Evolutionary conservation across 1,139 yeast species (phyloP), one percentile per base, ranked within the genome.

Genomic region (Wickerhamomyces sp.): DNA sequence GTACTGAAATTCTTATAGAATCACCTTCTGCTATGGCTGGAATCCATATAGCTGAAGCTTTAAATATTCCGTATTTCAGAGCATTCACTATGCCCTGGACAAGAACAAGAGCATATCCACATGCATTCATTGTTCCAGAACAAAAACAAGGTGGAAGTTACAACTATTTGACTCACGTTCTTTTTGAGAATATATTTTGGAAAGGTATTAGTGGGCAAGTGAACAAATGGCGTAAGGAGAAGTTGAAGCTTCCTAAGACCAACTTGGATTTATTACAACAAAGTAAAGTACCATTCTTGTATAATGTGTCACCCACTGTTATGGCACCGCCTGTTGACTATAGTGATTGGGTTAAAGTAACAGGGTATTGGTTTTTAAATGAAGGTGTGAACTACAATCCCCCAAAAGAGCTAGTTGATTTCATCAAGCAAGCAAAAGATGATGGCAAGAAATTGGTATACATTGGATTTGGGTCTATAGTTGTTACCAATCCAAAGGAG

Each of bases 61-160:
- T 90, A 42, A 77, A 80, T 15, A 84, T 90, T 38, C 96, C 97
- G 0, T 90, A 90, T 57, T 85, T 86, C 68, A 70, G 97, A 52
- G 97, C 97, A 0, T 92, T 90, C 56, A 92, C 97, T 0, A 90
- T 90, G 97, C 97, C 97, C 0, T 90, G 97, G 97, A 87, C 97
- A 0, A 67, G 96, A 50, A 90, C 97, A 0, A 72, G 95, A 48
- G 95, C 96, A 0, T 90, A 90, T 57, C 97, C 97, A 1, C 97
- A 90, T 66, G 97, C 97, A 0, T 89, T 90, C 50, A 81, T 90
- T 54, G 96, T 88, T 5, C 97, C 97, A 0, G 97, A 88, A 44
- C 95, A 85, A 59, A 87, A 84, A 56, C 76, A 84, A 60, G 96
- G 97, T 8, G 96, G 97, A 1, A 82, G 92, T 5, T 90, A 90